Evolutionary conservation across 345 rosid species (phyloP).

Genomic region (Nephelium lappaceum): DNA sequence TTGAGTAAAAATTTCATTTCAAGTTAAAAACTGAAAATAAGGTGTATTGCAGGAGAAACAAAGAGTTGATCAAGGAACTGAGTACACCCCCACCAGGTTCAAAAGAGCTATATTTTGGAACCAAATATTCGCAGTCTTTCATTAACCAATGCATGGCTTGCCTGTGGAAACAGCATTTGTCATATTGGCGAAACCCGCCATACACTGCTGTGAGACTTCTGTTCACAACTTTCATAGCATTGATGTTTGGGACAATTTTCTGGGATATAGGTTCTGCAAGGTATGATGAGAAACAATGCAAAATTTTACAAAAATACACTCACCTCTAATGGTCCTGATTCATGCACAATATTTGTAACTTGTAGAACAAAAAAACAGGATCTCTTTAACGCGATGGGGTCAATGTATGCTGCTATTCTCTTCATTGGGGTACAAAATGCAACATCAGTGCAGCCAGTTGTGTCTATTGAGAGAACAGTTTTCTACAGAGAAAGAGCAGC

Average conservation of each 20-base stretch:
- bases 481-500: conserved; percentile 78
- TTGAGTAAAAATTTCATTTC: not conserved
- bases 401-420: conserved; percentile 64
- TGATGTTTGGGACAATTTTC: conserved; percentile 71
- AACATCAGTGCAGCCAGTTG: conserved; percentile 59
- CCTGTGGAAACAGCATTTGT: conserved; percentile 70
- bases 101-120: conserved; percentile 51
- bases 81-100: conserved; percentile 44
- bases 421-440: conserved; percentile 65
- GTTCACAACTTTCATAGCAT: conserved; percentile 56
- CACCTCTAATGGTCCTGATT: not conserved
- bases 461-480: conserved; percentile 65
- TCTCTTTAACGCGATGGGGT: conserved; percentile 62
- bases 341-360: not conserved
- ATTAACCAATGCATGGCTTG: conserved; percentile 56
- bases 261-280: conserved; percentile 64
- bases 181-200: conserved; percentile 60
- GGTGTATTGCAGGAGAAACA: conserved; percentile 55
- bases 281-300: conserved; percentile 25
- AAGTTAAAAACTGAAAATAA: not conserved
- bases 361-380: conserved; percentile 51
- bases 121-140: conserved; percentile 48
- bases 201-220: conserved; percentile 55
- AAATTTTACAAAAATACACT: not conserved
- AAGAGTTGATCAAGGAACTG: conserved; percentile 52